These are phyloP conservation scores for Penicillium fimorum DNA, from an alignment of 495 filamentous ascomycete genomes.

Conservation along the genomic window DNA sequence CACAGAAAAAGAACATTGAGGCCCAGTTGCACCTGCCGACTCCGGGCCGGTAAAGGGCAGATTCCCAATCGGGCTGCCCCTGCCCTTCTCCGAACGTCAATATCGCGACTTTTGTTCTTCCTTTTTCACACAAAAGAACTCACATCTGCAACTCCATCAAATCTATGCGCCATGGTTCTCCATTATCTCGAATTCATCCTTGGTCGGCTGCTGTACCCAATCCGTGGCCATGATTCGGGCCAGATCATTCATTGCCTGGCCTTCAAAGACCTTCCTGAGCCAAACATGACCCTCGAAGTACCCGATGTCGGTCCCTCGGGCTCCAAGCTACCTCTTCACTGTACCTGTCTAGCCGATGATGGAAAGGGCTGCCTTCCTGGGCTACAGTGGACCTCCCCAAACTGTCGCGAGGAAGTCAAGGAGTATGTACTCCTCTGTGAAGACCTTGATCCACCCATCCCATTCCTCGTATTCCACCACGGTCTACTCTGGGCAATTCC, in stretches of 20 bases:
- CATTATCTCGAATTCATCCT: constrained; percentile 26
- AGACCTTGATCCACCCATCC: constrained; percentile 51
- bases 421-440: constrained; percentile 52
- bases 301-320: constrained; percentile 40
- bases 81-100: not conserved
- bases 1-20: not conserved
- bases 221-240: constrained; percentile 31
- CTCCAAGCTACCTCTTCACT: constrained; percentile 33
- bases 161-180: constrained; percentile 16
- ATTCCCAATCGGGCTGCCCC: constrained; percentile 4
- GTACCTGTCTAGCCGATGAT: constrained; percentile 37
- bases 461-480: constrained; percentile 43
- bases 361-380: constrained; percentile 39
- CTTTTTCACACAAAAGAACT: not conserved
- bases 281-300: constrained; percentile 44
- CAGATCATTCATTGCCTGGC: constrained; percentile 27
- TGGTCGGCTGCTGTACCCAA: constrained; percentile 24
- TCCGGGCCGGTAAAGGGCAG: constrained; percentile 26
- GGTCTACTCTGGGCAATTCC: constrained; percentile 48
- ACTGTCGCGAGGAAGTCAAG: constrained; percentile 27
- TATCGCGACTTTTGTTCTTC: constrained; percentile 1
- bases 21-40: constrained; percentile 18
- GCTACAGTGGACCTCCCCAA: constrained; percentile 38
- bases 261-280: constrained; percentile 31
- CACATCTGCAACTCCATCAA: not conserved